Conservation (phyloP, 306 rosid genomes). For the Sicyos edulis region DNA sequence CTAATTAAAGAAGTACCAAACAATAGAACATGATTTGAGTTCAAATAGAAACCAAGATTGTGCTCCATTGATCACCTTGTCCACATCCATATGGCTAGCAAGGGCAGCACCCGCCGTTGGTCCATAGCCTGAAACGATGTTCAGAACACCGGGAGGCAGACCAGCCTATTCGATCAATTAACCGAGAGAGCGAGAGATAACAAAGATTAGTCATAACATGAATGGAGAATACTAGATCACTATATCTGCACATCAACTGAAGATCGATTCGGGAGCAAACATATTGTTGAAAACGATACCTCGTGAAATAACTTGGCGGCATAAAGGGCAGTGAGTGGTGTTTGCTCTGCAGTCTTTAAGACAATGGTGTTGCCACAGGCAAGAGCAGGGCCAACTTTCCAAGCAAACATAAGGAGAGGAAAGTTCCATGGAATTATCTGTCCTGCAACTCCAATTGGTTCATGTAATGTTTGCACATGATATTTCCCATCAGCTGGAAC, state of each 20-base stretch:
- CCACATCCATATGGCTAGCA: slow-evolving; percentile 92
- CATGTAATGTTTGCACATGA: slow-evolving; percentile 80
- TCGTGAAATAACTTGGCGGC: slow-evolving; percentile 67
- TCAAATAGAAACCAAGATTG: background rate
- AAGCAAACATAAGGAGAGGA: slow-evolving; percentile 84
- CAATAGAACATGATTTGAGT: background rate
- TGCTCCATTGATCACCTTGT: slow-evolving; percentile 54
- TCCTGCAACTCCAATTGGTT: slow-evolving; percentile 94
- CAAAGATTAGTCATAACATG: background rate
- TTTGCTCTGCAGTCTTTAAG: slow-evolving; percentile 83
- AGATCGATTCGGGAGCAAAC: background rate
- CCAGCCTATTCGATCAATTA: slow-evolving; percentile 57
- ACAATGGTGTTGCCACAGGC: slow-evolving; percentile 86
- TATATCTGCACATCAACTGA: background rate
- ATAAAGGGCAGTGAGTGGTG: slow-evolving; percentile 77
- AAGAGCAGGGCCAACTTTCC: slow-evolving; percentile 98
- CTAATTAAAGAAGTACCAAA: background rate
- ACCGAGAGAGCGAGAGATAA: background rate
- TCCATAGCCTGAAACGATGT: slow-evolving; percentile 79
- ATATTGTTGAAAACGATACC: slow-evolving; percentile 29
- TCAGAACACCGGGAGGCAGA: slow-evolving; percentile 88
- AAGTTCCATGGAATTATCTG: slow-evolving; percentile 98
- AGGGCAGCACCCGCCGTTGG: slow-evolving; percentile 90
- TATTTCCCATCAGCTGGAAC: slow-evolving; percentile 82
- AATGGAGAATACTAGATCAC: background rate